Evolutionary conservation across 2,329 filamentous ascomycete genomes (phyloP).

Genomic region (Exophiala sp.): DNA sequence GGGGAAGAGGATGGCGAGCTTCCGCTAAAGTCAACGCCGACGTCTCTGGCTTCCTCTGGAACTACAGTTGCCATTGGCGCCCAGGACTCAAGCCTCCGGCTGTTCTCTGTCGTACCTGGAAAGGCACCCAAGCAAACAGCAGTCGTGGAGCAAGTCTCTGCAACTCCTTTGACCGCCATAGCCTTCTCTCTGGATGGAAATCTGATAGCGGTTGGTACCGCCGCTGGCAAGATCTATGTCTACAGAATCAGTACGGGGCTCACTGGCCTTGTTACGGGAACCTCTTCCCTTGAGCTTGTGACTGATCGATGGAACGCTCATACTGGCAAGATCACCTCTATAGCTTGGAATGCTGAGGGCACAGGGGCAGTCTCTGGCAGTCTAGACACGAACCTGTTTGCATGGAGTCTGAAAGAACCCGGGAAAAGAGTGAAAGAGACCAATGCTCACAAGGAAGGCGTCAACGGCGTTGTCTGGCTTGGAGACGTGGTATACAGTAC

Average conservation of each 20-base stretch:
- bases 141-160: slow-evolving; percentile 56
- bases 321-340: slow-evolving; percentile 59
- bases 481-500: slow-evolving; percentile 64
- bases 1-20: slow-evolving; percentile 55
- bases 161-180: slow-evolving; percentile 68
- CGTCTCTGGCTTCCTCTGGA: slow-evolving; percentile 64
- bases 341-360: slow-evolving; percentile 72
- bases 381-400: slow-evolving; percentile 84
- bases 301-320: slow-evolving; percentile 71
- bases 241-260: slow-evolving; percentile 61
- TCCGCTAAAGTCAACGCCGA: slow-evolving; percentile 59
- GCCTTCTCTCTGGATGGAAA: slow-evolving; percentile 74
- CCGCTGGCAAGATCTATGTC: slow-evolving; percentile 79
- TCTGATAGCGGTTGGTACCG: slow-evolving; percentile 73
- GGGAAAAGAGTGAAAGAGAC: slow-evolving; percentile 75
- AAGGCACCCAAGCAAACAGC: slow-evolving; percentile 52
- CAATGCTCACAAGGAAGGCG: slow-evolving; percentile 94
- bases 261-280: slow-evolving; percentile 23
- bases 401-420: slow-evolving; percentile 82
- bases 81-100: slow-evolving; percentile 65
- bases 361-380: slow-evolving; percentile 77
- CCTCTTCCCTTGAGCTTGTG: slow-evolving; percentile 50
- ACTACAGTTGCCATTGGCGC: slow-evolving; percentile 68
- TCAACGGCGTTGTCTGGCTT: slow-evolving; percentile 80
- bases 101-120: slow-evolving; percentile 59